Conservation (phyloP, 164 flowering plant genomes). For the Macadamia integrifolia region DNA sequence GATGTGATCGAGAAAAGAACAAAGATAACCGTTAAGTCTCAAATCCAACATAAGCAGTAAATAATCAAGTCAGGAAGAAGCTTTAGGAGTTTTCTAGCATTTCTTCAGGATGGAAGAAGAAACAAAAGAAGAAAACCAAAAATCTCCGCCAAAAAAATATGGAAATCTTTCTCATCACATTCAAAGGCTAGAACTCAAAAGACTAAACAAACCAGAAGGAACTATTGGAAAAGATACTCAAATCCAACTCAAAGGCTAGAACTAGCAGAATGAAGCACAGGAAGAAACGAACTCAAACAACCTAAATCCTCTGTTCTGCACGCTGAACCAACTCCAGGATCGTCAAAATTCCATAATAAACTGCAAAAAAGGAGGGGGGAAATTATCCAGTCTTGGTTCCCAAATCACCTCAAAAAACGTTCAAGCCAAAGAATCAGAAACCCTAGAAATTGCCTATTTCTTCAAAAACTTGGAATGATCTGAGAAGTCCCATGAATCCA, state of each 20-base stretch:
- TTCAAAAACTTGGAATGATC: neutral
- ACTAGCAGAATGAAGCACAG: too few relatives aligned
- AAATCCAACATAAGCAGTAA: neutral
- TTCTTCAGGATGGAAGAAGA: neutral
- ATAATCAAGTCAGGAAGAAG: neutral
- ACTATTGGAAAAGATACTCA: neutral
- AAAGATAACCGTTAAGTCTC: neutral
- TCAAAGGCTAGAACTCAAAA: neutral
- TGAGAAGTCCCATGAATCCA: neutral
- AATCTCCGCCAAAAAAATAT: neutral
- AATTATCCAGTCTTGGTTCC: neutral
- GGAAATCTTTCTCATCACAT: too few relatives aligned
- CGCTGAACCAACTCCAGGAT: neutral
- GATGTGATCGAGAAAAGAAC: neutral
- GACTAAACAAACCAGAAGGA: neutral
- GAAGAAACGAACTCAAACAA: too few relatives aligned
- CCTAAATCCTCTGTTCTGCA: too few relatives aligned
- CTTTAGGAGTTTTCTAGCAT: neutral
- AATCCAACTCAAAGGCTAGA: neutral
- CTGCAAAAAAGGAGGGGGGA: neutral
- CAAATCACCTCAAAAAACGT: neutral
- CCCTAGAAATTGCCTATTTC: neutral
- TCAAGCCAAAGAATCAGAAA: neutral
- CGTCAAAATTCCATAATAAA: neutral
- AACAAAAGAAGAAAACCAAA: neutral